Percentiles rank a stretch among this genome's conserved stretches.
Evolutionary conservation across 2,329 filamentous ascomycete genomes (phyloP).

Genomic region (Colletotrichum echinochloae): DNA sequence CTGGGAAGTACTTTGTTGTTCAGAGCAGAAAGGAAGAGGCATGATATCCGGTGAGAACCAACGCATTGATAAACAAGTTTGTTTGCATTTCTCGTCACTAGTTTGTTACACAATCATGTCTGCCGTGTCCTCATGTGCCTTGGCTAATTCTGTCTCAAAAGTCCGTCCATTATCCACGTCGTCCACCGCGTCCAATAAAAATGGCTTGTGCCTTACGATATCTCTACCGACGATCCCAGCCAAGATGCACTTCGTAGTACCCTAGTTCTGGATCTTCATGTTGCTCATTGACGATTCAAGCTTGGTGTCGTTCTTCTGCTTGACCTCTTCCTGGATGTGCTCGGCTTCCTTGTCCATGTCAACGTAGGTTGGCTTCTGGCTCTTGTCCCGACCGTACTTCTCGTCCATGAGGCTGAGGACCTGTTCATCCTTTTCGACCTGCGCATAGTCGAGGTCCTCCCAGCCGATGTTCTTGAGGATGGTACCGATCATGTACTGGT

Average conservation of each 20-base stretch:
- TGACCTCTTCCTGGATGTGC: conserved; percentile 43
- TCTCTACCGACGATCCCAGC: conserved; percentile 34
- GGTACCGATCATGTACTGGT: conserved; percentile 74
- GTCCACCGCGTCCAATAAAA: conserved; percentile 11
- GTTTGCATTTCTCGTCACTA: conserved; percentile 25
- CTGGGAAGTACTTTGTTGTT: conserved; percentile 82
- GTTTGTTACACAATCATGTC: conserved; percentile 16
- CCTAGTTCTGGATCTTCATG: conserved; percentile 43
- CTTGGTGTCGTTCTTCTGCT: conserved; percentile 43
- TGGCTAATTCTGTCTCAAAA: conserved; percentile 21
- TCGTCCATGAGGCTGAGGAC: conserved; percentile 48
- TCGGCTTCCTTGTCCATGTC: conserved; percentile 40
- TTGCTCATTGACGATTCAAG: conserved; percentile 46
- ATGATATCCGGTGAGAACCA: conserved; percentile 37
- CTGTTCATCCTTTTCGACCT: conserved; percentile 49
- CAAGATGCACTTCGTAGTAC: conserved; percentile 38
- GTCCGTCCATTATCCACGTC: conserved; percentile 7
- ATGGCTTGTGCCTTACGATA: conserved; percentile 24
- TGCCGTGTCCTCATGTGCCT: background rate
- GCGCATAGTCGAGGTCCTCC: conserved; percentile 69
- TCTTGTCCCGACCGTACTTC: conserved; percentile 54
- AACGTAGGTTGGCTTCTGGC: conserved; percentile 30
- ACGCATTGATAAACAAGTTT: conserved; percentile 9
- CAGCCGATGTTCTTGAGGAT: conserved; percentile 77
- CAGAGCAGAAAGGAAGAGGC: conserved; percentile 62